Evolutionary conservation across 2,329 filamentous ascomycete species (phyloP).

Genomic region (Fusarium coffeatum): DNA sequence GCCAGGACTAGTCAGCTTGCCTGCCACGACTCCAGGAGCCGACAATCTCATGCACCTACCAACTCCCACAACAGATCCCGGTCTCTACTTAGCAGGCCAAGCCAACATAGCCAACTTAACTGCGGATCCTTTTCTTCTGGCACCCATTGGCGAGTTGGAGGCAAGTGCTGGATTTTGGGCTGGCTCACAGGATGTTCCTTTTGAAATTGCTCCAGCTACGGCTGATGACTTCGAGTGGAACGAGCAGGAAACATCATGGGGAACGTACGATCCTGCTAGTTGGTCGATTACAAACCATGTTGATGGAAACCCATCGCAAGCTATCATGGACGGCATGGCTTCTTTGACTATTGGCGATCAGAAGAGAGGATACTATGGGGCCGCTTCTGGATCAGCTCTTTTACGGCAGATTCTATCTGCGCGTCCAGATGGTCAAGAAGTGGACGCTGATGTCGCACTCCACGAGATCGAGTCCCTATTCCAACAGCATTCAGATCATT

Average conservation of each 20-base stretch:
- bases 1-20: constrained; percentile 16
- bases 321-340: constrained; percentile 36
- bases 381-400: constrained; percentile 29
- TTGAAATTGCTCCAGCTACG: constrained; percentile 3
- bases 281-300: constrained; percentile 25
- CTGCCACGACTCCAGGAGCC: constrained; percentile 4
- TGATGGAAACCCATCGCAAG: constrained; percentile 22
- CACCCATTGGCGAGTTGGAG: constrained; percentile 23
- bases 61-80: constrained; percentile 1
- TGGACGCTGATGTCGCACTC: constrained; percentile 23
- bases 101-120: constrained; percentile 12
- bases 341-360: constrained; percentile 28
- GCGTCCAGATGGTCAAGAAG: constrained; percentile 27
- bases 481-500: constrained; percentile 29
- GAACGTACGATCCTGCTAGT: constrained; percentile 20
- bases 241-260: constrained; percentile 31
- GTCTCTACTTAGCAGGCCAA: constrained; percentile 11
- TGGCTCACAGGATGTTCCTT: neutral
- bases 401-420: constrained; percentile 31
- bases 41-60: constrained; percentile 24
- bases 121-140: constrained; percentile 17
- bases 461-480: constrained; percentile 31
- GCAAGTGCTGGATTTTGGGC: constrained; percentile 10
- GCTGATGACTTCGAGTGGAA: constrained; percentile 35
- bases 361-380: constrained; percentile 31